Evolutionary conservation across 495 filamentous ascomycete genomes (phyloP).

Genomic region (Trichocladium uniseriatum): DNA sequence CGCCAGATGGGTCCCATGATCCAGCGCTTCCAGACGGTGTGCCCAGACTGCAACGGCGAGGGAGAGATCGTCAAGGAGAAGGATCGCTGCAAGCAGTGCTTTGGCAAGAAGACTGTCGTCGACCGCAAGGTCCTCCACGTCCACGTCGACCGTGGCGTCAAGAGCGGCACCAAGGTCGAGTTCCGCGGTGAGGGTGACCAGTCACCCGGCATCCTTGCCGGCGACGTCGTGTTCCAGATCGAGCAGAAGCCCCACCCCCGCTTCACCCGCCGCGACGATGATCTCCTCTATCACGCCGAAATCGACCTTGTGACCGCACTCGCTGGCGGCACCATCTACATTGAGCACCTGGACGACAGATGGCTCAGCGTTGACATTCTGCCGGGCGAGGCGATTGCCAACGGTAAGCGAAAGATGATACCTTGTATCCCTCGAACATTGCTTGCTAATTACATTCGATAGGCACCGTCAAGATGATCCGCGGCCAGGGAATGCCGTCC

Average conservation of each 20-base stretch:
- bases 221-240: conserved; percentile 95
- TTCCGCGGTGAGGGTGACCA: conserved; percentile 97
- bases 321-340: conserved; percentile 74
- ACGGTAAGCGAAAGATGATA: conserved; percentile 56
- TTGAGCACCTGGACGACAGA: conserved; percentile 95
- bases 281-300: conserved; percentile 89
- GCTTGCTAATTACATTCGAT: conserved; percentile 13
- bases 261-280: conserved; percentile 93
- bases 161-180: conserved; percentile 87
- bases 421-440: neutral
- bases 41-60: conserved; percentile 94
- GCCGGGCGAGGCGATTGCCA: conserved; percentile 87
- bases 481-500: conserved; percentile 97
- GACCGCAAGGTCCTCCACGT: conserved; percentile 98
- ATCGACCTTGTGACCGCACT: conserved; percentile 95
- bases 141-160: conserved; percentile 90
- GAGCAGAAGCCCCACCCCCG: conserved; percentile 93
- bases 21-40: conserved; percentile 98
- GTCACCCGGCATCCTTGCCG: conserved; percentile 80
- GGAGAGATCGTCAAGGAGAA: conserved; percentile 93
- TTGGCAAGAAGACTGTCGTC: conserved; percentile 92
- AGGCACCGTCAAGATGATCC: conserved; percentile 90
- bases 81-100: conserved; percentile 90
- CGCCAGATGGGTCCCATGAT: conserved; percentile 99
- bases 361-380: conserved; percentile 88